These are phyloP conservation scores for Saccharomyces hybrid DNA, from an alignment of 1,139 yeast genomes.

Conservation along the genomic window DNA sequence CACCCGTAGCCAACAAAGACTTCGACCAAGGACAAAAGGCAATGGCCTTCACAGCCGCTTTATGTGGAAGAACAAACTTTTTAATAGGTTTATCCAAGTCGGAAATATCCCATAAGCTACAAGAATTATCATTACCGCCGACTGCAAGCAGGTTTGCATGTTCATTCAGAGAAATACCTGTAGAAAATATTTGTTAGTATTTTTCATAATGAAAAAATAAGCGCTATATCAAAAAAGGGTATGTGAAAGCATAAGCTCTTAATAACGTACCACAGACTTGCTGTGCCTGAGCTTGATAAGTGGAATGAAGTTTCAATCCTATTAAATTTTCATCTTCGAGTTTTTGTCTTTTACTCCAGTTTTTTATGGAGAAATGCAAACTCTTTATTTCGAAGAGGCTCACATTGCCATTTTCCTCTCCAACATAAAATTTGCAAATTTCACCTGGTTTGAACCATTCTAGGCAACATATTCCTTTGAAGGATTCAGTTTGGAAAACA, in stretches of 20 bases:
- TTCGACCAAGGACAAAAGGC: constrained; percentile 77
- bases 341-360: neutral
- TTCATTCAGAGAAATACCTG: constrained; percentile 48
- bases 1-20: constrained; percentile 70
- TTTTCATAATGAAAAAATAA: constrained; percentile 1
- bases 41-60: constrained; percentile 76
- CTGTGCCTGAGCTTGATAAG: constrained; percentile 49
- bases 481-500: constrained; percentile 27
- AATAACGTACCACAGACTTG: constrained; percentile 55
- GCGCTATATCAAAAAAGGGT: constrained; percentile 1
- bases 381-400: constrained; percentile 35
- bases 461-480: constrained; percentile 49
- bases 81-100: constrained; percentile 38
- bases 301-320: constrained; percentile 8
- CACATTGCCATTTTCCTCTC: constrained; percentile 65
- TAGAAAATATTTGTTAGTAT: neutral
- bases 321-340: neutral
- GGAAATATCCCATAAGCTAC: constrained; percentile 58
- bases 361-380: constrained; percentile 2
- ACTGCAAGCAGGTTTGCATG: constrained; percentile 49
- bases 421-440: constrained; percentile 42
- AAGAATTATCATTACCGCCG: constrained; percentile 69
- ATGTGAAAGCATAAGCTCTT: neutral
- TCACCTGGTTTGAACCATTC: constrained; percentile 45
- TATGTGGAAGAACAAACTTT: constrained; percentile 46